These are phyloP conservation scores for Leptomonas seymouri DNA, from an alignment of 208 protist genomes.

Conservation along the genomic window DNA sequence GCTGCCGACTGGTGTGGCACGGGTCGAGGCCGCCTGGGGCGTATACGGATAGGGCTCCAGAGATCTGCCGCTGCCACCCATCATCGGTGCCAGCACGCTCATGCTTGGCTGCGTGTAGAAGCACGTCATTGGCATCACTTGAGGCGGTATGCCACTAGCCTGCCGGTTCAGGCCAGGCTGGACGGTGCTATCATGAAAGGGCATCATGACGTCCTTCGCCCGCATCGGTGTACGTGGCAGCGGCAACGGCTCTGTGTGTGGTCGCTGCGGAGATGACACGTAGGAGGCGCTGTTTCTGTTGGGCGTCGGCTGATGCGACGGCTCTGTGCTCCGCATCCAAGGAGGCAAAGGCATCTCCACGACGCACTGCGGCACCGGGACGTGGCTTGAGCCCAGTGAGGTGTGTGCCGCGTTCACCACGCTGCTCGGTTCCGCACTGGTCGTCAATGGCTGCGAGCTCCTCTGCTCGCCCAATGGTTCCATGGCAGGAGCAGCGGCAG, in stretches of 20 bases:
- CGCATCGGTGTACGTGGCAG: neutral
- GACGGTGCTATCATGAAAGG: neutral
- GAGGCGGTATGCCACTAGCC: neutral
- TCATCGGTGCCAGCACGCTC: neutral
- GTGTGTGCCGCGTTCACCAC: slow-evolving; percentile 1
- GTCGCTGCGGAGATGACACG: neutral
- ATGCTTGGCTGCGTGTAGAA: no score
- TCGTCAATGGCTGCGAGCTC: neutral
- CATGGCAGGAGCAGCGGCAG: neutral
- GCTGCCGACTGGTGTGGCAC: neutral
- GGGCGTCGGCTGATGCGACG: neutral
- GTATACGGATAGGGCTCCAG: slow-evolving; percentile 1
- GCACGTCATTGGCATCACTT: neutral
- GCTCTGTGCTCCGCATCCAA: neutral
- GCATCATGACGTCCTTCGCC: neutral
- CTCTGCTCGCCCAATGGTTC: neutral
- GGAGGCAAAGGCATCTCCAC: slow-evolving; percentile 6
- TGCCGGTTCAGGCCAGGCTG: neutral
- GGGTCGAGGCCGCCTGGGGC: neutral
- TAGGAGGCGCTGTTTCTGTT: neutral
- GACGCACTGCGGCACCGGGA: slow-evolving; percentile 13
- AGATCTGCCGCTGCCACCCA: neutral
- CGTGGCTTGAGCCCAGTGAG: slow-evolving; percentile 3
- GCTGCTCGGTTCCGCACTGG: neutral
- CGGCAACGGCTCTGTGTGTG: neutral